Evolutionary conservation across 2,329 filamentous ascomycete genomes (phyloP).

Genomic region (Stagonosporopsis cucurbitacearum): DNA sequence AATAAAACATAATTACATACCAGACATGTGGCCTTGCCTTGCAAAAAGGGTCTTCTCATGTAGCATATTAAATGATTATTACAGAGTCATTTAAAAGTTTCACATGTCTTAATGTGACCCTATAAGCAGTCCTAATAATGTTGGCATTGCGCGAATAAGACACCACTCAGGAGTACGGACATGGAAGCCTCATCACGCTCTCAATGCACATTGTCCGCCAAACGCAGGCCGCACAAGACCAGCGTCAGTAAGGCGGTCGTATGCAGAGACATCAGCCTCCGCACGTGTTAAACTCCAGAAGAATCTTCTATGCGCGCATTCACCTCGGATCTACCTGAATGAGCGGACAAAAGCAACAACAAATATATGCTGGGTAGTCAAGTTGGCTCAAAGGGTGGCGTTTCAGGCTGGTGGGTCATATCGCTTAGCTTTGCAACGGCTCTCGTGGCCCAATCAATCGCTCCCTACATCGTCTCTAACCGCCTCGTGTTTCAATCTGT

Average conservation of each 20-base stretch:
- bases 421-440: slow-evolving; percentile 11
- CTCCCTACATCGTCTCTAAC: slow-evolving; percentile 12
- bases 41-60: neutral
- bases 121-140: neutral
- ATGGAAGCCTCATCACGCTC: neutral
- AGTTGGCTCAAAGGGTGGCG: slow-evolving; percentile 4
- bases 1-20: slow-evolving; percentile 15
- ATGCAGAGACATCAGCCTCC: neutral
- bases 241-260: neutral
- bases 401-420: slow-evolving; percentile 16
- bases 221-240: neutral
- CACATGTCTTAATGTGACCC: neutral
- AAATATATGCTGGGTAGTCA: slow-evolving; percentile 10
- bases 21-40: neutral
- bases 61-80: neutral
- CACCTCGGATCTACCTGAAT: neutral
- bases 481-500: slow-evolving; percentile 26
- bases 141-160: neutral
- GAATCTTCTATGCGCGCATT: neutral
- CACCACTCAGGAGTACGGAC: slow-evolving; percentile 6
- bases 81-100: neutral
- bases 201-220: neutral
- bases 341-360: slow-evolving; percentile 4
- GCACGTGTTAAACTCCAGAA: slow-evolving; percentile 3
- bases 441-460: slow-evolving; percentile 15